phyloP scores from a whole-genome alignment of 352 stramenopile genomes.

The Pythium monospermum region DNA sequence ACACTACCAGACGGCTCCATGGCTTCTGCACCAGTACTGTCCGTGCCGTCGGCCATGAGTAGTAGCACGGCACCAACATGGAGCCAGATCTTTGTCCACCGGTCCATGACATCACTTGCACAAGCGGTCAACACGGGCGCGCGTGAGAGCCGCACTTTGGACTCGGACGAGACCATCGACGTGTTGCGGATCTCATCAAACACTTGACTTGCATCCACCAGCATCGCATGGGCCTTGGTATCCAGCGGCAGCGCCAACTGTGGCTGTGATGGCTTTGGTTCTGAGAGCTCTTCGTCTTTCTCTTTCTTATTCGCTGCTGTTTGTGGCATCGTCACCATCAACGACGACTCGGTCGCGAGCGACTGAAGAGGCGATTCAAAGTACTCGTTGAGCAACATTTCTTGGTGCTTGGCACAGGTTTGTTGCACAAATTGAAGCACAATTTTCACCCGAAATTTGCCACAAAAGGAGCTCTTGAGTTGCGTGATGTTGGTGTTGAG shows the following conservation, averaged over 20 bases:
- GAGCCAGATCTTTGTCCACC: slow-evolving; percentile 51
- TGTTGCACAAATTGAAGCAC: slow-evolving; percentile 52
- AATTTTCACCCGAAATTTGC: slow-evolving; percentile 54
- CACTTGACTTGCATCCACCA: slow-evolving; percentile 39
- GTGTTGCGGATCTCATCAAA: slow-evolving; percentile 61
- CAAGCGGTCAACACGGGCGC: slow-evolving; percentile 45
- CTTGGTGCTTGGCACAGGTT: slow-evolving; percentile 30
- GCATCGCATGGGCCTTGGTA: slow-evolving; percentile 40
- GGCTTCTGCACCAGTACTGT: neutral
- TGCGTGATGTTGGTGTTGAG: slow-evolving; percentile 64
- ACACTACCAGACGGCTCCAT: slow-evolving; percentile 15
- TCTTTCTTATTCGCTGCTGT: too few relatives aligned
- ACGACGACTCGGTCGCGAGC: slow-evolving; percentile 16
- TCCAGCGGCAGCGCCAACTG: neutral
- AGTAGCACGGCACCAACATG: slow-evolving; percentile 42
- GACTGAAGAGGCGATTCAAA: slow-evolving; percentile 55
- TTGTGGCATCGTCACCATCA: slow-evolving; percentile 16
- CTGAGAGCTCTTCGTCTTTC: too few relatives aligned
- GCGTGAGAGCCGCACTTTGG: slow-evolving; percentile 50
- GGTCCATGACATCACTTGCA: slow-evolving; percentile 34
- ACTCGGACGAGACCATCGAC: slow-evolving; percentile 68
- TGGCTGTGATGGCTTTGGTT: too few relatives aligned
- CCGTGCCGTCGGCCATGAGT: slow-evolving; percentile 34
- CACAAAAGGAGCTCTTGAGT: slow-evolving; percentile 61
- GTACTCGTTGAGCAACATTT: slow-evolving; percentile 53